These are phyloP conservation scores for Primulina eburnea DNA, from an alignment of 257 asterid genomes.

Conservation along the genomic window DNA sequence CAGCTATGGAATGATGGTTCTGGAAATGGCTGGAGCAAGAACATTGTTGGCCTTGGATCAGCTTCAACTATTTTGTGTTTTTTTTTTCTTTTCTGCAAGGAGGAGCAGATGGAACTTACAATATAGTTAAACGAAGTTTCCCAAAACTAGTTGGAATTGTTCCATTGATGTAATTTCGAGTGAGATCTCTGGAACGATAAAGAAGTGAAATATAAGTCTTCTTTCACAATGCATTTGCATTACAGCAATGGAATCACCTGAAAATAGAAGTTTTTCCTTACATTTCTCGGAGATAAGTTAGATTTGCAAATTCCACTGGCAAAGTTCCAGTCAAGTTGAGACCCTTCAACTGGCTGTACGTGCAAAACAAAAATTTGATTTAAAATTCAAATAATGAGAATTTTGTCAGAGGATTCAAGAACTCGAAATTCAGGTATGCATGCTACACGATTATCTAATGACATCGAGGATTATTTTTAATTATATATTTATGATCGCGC, in stretches of 20 bases:
- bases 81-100: neutral
- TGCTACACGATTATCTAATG: neutral
- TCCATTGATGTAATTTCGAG: slow-evolving; percentile 74
- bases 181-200: slow-evolving; percentile 55
- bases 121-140: slow-evolving; percentile 39
- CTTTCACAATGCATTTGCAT: neutral
- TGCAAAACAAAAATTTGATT: slow-evolving; percentile 21
- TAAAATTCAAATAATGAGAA: neutral
- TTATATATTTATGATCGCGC: neutral
- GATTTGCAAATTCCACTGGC: slow-evolving; percentile 65
- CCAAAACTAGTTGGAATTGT: slow-evolving; percentile 57
- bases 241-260: neutral
- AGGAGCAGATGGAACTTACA: slow-evolving; percentile 46
- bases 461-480: neutral
- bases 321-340: slow-evolving; percentile 63
- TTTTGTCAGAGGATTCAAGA: neutral
- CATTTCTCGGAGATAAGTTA: slow-evolving; percentile 50
- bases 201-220: slow-evolving; percentile 20
- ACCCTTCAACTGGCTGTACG: slow-evolving; percentile 56
- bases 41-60: no score
- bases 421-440: neutral
- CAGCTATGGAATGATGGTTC: no score
- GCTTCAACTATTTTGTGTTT: neutral
- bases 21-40: no score
- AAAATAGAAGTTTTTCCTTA: slow-evolving; percentile 34